Conservation (phyloP, 768 basidiomycete genomes). For the Tulasnella sp. region DNA sequence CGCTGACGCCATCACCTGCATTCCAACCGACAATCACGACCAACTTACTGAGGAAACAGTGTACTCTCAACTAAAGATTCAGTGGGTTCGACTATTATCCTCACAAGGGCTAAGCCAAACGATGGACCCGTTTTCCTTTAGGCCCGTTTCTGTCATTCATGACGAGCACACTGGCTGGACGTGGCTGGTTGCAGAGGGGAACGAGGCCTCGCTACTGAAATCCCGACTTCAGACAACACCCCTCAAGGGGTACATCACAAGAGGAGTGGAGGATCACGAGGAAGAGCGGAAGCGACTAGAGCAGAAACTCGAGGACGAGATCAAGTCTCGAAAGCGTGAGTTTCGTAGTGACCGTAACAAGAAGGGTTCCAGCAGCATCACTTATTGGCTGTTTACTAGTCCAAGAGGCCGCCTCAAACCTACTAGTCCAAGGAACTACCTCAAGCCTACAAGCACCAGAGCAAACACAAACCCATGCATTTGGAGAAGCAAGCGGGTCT, state of each 20-base stretch:
- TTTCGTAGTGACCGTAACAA: too few species aligned
- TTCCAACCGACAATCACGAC: not conserved
- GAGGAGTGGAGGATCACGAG: not conserved
- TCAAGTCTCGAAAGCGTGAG: not conserved
- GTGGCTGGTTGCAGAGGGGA: not conserved
- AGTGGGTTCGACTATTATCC: not conserved
- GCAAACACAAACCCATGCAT: too few species aligned
- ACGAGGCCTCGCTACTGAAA: not conserved
- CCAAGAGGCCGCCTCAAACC: too few species aligned
- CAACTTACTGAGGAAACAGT: not conserved
- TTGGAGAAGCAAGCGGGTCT: too few species aligned
- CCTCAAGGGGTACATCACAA: not conserved
- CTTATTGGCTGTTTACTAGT: too few species aligned
- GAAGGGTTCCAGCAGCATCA: too few species aligned
- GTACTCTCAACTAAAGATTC: not conserved
- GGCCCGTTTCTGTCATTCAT: not conserved
- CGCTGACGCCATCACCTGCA: not conserved
- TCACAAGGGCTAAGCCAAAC: not conserved
- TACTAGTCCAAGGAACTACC: too few species aligned
- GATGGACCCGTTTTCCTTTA: not conserved
- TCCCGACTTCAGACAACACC: not conserved
- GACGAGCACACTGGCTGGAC: not conserved
- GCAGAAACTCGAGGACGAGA: not conserved
- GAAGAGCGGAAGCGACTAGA: not conserved
- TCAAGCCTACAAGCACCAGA: too few species aligned